phyloP scores from a whole-genome alignment of 768 basidiomycete genomes.

The Termitomyces bulborhizus region DNA sequence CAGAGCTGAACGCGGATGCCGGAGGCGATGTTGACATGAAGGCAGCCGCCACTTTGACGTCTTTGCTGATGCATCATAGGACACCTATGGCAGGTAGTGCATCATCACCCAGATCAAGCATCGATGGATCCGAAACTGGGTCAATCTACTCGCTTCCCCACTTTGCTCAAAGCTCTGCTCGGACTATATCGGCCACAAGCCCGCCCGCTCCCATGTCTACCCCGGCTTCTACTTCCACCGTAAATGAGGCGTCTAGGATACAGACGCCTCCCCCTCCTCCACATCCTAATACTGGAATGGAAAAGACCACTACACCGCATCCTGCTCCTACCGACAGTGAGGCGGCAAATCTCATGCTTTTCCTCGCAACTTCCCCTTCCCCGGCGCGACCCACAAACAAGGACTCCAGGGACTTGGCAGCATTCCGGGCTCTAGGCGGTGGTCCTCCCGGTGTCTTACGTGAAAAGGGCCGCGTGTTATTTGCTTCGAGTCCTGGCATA shows the following conservation, averaged over 20 bases:
- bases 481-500: conserved; percentile 34
- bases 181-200: conserved; percentile 37
- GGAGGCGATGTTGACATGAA: conserved; percentile 73
- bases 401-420: conserved; percentile 47
- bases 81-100: conserved; percentile 54
- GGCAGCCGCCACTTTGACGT: conserved; percentile 76
- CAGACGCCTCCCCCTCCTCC: conserved; percentile 30
- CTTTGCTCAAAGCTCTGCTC: conserved; percentile 61
- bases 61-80: conserved; percentile 58
- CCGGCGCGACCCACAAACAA: conserved; percentile 59
- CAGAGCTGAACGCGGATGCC: conserved; percentile 24
- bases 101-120: conserved; percentile 66
- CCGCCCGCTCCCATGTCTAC: conserved; percentile 34
- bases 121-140: conserved; percentile 62
- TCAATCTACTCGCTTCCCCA: conserved; percentile 59
- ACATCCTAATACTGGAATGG: conserved; percentile 13
- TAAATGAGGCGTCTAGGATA: conserved; percentile 25
- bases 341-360: conserved; percentile 82
- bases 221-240: conserved; percentile 27
- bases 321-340: conserved; percentile 69
- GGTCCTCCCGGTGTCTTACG: conserved; percentile 41
- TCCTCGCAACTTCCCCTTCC: conserved; percentile 80
- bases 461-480: conserved; percentile 65
- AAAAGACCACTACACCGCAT: conserved; percentile 34
- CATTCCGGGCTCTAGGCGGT: conserved; percentile 48